These are phyloP conservation scores for Thuidium tamariscinum DNA, from an alignment of 225 moss, liverwort and hornwort genomes.

Conservation along the genomic window DNA sequence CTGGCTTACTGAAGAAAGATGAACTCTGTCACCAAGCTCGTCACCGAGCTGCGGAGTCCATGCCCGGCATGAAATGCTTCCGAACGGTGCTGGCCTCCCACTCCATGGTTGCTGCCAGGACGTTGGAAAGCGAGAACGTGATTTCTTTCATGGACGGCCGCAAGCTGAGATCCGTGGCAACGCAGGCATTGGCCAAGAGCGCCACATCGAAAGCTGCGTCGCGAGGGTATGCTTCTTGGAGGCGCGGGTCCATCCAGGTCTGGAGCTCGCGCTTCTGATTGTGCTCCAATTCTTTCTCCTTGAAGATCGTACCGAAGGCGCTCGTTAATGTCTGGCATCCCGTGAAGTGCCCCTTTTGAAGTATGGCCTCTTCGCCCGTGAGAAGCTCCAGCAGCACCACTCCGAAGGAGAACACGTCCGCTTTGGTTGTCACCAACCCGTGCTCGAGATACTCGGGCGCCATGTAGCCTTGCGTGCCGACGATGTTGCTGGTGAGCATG, in stretches of 20 bases:
- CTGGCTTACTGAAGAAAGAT: not conserved
- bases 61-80: not conserved
- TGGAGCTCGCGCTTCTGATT: not conserved
- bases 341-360: not conserved
- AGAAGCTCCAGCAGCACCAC: constrained; percentile 28
- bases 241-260: not conserved
- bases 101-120: not conserved
- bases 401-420: constrained; percentile 47
- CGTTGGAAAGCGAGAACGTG: not conserved
- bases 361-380: constrained; percentile 2
- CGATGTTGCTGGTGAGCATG: constrained; percentile 46
- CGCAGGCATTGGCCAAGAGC: not conserved
- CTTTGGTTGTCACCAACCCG: constrained; percentile 48
- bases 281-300: not conserved
- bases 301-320: not conserved
- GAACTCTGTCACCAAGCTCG: not conserved
- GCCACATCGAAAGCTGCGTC: not conserved
- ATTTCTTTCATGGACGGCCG: not conserved
- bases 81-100: not conserved
- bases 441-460: constrained; percentile 47
- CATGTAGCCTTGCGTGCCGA: constrained; percentile 26
- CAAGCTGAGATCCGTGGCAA: not conserved
- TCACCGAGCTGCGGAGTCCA: not conserved
- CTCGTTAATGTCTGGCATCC: not conserved
- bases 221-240: not conserved